phyloP scores from a whole-genome alignment of 1,139 yeast species.

The Yamadazyma siamensis region DNA sequence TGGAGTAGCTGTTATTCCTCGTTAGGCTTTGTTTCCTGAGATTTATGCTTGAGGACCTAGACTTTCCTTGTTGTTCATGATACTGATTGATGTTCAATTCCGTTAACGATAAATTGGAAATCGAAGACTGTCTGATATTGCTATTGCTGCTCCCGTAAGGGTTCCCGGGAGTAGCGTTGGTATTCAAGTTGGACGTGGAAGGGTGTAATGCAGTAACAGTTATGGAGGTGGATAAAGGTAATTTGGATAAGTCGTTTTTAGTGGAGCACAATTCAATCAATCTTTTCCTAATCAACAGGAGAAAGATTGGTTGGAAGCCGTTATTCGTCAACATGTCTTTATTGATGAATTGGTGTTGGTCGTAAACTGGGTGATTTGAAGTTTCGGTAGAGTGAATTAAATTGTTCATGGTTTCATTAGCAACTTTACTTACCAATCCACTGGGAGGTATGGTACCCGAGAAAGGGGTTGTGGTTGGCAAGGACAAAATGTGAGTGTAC shows the following conservation, averaged over 20 bases:
- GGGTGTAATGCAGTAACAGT: conserved; percentile 12
- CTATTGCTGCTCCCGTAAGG: conserved; percentile 10
- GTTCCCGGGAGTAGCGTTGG: conserved; percentile 4
- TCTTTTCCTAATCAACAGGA: conserved; percentile 42
- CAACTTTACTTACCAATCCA: conserved; percentile 43
- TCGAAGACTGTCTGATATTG: conserved; percentile 31
- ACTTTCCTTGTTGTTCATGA: conserved; percentile 19
- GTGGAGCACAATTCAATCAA: conserved; percentile 38
- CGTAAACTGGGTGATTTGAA: conserved; percentile 25
- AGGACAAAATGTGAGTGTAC: conserved; percentile 34
- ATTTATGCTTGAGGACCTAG: conserved; percentile 27
- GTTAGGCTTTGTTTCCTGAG: conserved; percentile 46
- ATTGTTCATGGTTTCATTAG: conserved; percentile 37
- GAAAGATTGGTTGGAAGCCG: conserved; percentile 38
- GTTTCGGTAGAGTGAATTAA: conserved; percentile 19
- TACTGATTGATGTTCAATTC: conserved; percentile 37
- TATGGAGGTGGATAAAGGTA: conserved; percentile 29
- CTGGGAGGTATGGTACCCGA: conserved; percentile 43
- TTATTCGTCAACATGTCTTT: conserved; percentile 31
- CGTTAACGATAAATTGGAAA: conserved; percentile 40
- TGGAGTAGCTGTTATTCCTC: conserved; percentile 37
- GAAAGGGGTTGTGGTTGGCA: conserved; percentile 48
- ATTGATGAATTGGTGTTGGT: conserved; percentile 32
- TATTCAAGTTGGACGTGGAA: conserved; percentile 2
- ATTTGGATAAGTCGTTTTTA: conserved; percentile 15